Conservation (phyloP, 1,284 basidiomycete genomes). For the Ganoderma sinense region DNA sequence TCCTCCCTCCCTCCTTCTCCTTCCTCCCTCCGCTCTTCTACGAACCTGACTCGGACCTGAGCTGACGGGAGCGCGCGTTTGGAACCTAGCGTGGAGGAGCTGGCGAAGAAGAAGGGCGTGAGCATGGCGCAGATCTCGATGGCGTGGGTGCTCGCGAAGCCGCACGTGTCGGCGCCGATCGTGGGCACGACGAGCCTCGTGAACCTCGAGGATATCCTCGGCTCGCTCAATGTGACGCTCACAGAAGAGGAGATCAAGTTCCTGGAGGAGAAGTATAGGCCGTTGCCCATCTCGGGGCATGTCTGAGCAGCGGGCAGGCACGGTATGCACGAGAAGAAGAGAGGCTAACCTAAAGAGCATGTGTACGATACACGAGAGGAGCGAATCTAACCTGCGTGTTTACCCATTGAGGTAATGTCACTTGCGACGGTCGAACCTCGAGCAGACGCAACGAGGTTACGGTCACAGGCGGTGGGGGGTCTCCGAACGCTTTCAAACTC, state of each 20-base stretch:
- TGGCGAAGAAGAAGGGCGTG: slow-evolving; percentile 47
- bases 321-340: too few relatives aligned
- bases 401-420: too few relatives aligned
- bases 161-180: slow-evolving; percentile 58
- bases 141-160: slow-evolving; percentile 28
- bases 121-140: slow-evolving; percentile 37
- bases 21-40: background rate
- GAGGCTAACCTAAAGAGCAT: too few relatives aligned
- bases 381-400: too few relatives aligned
- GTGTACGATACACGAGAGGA: too few relatives aligned
- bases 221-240: slow-evolving; percentile 34
- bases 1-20: background rate
- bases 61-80: too few relatives aligned
- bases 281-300: slow-evolving; percentile 2
- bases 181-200: slow-evolving; percentile 58
- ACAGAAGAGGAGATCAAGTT: slow-evolving; percentile 7
- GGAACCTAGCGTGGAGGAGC: slow-evolving; percentile 51
- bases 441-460: too few relatives aligned
- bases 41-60: too few relatives aligned
- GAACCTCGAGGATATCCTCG: slow-evolving; percentile 57
- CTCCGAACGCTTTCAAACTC: background rate
- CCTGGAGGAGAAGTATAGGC: slow-evolving; percentile 6
- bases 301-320: background rate
- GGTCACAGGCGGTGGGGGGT: background rate
- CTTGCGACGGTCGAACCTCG: too few relatives aligned